These are phyloP conservation scores for Nakazawaea ambrosiae DNA, from an alignment of 805 yeast genomes.

Conservation along the genomic window DNA sequence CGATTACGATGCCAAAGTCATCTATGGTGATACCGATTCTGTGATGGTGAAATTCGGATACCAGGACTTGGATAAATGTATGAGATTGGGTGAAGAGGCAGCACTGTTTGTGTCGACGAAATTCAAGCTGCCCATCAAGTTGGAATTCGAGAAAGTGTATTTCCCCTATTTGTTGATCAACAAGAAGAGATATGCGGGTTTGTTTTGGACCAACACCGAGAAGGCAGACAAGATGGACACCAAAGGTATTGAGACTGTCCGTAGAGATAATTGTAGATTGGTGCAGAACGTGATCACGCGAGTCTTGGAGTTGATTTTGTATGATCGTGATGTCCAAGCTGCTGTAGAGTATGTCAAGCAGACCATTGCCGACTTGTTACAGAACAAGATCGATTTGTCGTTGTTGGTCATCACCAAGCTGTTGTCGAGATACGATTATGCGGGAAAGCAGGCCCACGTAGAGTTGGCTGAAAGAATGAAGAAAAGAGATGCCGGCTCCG, in stretches of 20 bases:
- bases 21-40: constrained; percentile 98
- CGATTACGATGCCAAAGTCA: constrained; percentile 79
- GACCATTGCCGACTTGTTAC: constrained; percentile 83
- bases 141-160: constrained; percentile 95
- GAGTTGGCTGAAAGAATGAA: constrained; percentile 94
- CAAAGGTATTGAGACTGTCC: constrained; percentile 95
- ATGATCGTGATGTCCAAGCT: constrained; percentile 77
- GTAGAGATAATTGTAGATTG: constrained; percentile 93
- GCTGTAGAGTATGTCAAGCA: constrained; percentile 83
- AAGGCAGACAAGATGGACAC: constrained; percentile 96
- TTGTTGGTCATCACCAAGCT: constrained; percentile 93
- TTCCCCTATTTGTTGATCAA: constrained; percentile 91
- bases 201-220: constrained; percentile 91
- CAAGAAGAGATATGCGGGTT: constrained; percentile 95
- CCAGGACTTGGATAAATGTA: constrained; percentile 70
- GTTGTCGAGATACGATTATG: constrained; percentile 80
- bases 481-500: constrained; percentile 95
- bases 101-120: constrained; percentile 78
- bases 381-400: constrained; percentile 87
- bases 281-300: constrained; percentile 94
- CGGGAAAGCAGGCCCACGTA: constrained; percentile 96
- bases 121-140: constrained; percentile 80
- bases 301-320: constrained; percentile 76
- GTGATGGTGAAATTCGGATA: constrained; percentile 98
- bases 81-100: constrained; percentile 91